Percentiles rank a stretch among this genome's conserved stretches.
These are phyloP conservation scores for Colletotrichum zoysiae DNA, from an alignment of 2,329 filamentous ascomycete species.

Conservation along the genomic window DNA sequence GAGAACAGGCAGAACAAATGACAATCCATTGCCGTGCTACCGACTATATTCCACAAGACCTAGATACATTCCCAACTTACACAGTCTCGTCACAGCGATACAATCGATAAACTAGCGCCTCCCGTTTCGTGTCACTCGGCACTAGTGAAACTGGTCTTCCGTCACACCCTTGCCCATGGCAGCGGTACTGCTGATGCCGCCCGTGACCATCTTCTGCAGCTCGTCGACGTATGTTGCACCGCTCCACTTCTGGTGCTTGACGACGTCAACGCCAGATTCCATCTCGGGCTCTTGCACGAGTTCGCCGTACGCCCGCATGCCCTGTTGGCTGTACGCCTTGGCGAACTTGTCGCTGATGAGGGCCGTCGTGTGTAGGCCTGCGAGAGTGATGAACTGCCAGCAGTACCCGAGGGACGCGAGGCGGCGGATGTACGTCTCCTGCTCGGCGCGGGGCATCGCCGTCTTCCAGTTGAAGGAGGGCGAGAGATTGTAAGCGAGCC, in stretches of 20 bases:
- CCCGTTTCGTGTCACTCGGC: not conserved
- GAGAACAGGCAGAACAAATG: not conserved
- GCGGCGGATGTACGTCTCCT: slow-evolving; percentile 96
- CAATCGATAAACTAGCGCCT: not conserved
- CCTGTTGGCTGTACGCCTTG: slow-evolving; percentile 81
- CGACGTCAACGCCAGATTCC: slow-evolving; percentile 88
- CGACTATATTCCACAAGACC: slow-evolving; percentile 3
- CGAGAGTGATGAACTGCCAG: slow-evolving; percentile 99
- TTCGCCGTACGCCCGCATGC: slow-evolving; percentile 98
- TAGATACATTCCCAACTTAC: slow-evolving; percentile 31
- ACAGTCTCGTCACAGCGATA: not conserved
- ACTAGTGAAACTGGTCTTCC: slow-evolving; percentile 89
- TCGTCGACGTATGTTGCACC: slow-evolving; percentile 96
- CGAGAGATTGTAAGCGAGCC: slow-evolving; percentile 96
- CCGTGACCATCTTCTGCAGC: slow-evolving; percentile 95
- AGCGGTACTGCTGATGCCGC: slow-evolving; percentile 89
- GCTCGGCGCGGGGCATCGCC: slow-evolving; percentile 90
- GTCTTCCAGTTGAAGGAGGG: slow-evolving; percentile 99
- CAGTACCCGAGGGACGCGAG: slow-evolving; percentile 92
- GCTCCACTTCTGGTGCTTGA: slow-evolving; percentile 99
- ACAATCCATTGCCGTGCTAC: slow-evolving; percentile 20
- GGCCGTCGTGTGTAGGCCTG: slow-evolving; percentile 94
- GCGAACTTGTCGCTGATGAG: slow-evolving; percentile 93
- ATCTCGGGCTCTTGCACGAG: slow-evolving; percentile 98
- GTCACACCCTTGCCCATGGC: slow-evolving; percentile 99